Evolutionary conservation across 768 basidiomycete species (phyloP).

Genomic region (Mycena rosella): DNA sequence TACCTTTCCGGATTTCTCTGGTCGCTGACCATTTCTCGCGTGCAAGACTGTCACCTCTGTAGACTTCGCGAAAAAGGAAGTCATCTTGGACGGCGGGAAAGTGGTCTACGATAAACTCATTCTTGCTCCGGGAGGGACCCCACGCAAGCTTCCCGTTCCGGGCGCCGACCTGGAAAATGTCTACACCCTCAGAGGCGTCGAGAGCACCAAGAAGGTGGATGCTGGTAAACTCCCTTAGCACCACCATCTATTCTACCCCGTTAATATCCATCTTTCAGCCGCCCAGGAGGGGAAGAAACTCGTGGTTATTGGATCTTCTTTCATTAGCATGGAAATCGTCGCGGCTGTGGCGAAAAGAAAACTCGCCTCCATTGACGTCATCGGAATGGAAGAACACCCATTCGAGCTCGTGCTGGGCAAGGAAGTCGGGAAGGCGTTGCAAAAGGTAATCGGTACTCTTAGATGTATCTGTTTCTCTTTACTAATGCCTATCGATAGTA

Average conservation of each 20-base stretch:
- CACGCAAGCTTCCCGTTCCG: constrained; percentile 81
- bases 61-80: constrained; percentile 71
- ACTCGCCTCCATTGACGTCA: constrained; percentile 84
- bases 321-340: constrained; percentile 95
- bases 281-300: constrained; percentile 79
- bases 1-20: constrained; percentile 6
- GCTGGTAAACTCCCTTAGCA: constrained; percentile 57
- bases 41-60: constrained; percentile 76
- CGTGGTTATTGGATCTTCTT: constrained; percentile 90
- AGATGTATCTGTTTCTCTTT: neutral
- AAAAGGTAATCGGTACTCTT: constrained; percentile 64
- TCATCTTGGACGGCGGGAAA: constrained; percentile 71
- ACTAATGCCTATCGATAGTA: constrained; percentile 56
- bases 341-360: constrained; percentile 79
- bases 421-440: constrained; percentile 81
- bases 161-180: constrained; percentile 83
- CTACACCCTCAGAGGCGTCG: constrained; percentile 76
- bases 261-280: constrained; percentile 49
- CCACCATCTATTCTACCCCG: neutral
- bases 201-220: constrained; percentile 80
- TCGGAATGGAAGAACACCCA: constrained; percentile 86
- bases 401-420: constrained; percentile 87
- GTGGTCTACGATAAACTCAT: constrained; percentile 83
- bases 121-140: constrained; percentile 81
- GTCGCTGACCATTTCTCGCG: constrained; percentile 10